Base-by-base conservation (phyloP, 345 rosid species). In the Clarkia xantiana region DNA sequence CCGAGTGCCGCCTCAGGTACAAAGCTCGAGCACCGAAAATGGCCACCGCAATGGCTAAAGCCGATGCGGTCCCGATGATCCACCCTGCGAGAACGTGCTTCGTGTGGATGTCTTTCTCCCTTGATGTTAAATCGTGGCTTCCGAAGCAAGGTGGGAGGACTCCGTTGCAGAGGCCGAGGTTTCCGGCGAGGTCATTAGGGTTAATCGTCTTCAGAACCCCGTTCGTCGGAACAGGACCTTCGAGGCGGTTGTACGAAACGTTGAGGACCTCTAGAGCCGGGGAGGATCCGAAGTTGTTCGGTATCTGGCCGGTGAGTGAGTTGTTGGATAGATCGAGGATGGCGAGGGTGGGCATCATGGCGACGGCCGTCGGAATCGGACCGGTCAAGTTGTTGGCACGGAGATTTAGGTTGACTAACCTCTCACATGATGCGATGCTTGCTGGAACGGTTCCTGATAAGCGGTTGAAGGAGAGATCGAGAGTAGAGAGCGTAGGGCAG, bases 321-420 rank as follows among this genome's bases (percentile, higher is more conserved):
- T 86, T 91, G 67, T 81, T 81, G 42, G 94, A 81, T 18, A 86
- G 80, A 72, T 91, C 94, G n/a, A 86, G 73, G 58, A 86, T 70
- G 22, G 97, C 78, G 52, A 90, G 75, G 42, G 94, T 65, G 4
- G 94, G 76, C 97, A 90, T 86, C 64, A 69, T 76, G 2, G 86
- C 74, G 49, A 83, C 57, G 38, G 80, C 61, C 53, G 67, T 64
- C 0, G 96, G 97, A 63, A 90, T 86, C 51, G 68, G 77, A 18
- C 94, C 96, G 0, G 65, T 71, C 53, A 90, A 67, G 18, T 52
- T 68, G 54, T 90, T 90, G 72, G 67, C 71, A 51, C 69, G 66
- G 47, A 90, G 73, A 67, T 83, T 86, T 57, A 83, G 48, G 55
- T 67, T 86, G 18, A 83, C 89, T 57, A 86, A 55, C 60, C 68